A percentile compares a stretch with the other conserved stretches of the same genome.
These are phyloP conservation scores for Leucosporidium creatinivorum DNA, from an alignment of 768 basidiomycete species.

Conservation along the genomic window DNA sequence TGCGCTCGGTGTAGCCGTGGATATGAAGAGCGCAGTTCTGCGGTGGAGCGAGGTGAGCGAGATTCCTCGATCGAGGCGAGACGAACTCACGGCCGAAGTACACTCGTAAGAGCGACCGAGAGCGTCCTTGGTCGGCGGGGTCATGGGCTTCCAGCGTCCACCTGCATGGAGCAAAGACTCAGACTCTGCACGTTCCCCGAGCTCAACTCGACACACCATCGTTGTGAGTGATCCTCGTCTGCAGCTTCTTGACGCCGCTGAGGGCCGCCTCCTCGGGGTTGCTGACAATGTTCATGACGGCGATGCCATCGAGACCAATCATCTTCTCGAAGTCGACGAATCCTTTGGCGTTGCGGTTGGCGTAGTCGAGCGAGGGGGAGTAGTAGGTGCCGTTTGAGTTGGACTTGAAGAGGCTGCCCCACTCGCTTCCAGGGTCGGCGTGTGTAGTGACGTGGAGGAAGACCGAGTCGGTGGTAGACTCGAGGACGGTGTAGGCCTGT, in stretches of 20 bases:
- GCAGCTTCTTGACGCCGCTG: slow-evolving; percentile 64
- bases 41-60: neutral
- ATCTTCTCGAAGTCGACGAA: slow-evolving; percentile 98
- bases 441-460: slow-evolving; percentile 96
- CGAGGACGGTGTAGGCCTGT: slow-evolving; percentile 86
- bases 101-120: slow-evolving; percentile 66
- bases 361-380: slow-evolving; percentile 72
- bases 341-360: slow-evolving; percentile 78
- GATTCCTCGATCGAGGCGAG: neutral
- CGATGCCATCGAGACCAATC: slow-evolving; percentile 90
- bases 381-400: slow-evolving; percentile 99
- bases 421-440: slow-evolving; percentile 61
- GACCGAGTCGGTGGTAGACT: slow-evolving; percentile 84
- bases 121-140: slow-evolving; percentile 68
- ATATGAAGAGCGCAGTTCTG: slow-evolving; percentile 81
- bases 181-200: neutral
- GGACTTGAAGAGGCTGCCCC: slow-evolving; percentile 88
- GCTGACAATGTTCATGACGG: slow-evolving; percentile 79
- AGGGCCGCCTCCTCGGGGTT: slow-evolving; percentile 70
- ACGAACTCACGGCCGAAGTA: slow-evolving; percentile 52
- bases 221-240: slow-evolving; percentile 88
- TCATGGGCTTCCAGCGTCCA: slow-evolving; percentile 75
- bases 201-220: slow-evolving; percentile 56
- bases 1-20: slow-evolving; percentile 91
- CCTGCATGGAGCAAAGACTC: slow-evolving; percentile 47